These are phyloP conservation scores for Boletus pseudopeckii DNA, from an alignment of 768 basidiomycete species.

Conservation along the genomic window DNA sequence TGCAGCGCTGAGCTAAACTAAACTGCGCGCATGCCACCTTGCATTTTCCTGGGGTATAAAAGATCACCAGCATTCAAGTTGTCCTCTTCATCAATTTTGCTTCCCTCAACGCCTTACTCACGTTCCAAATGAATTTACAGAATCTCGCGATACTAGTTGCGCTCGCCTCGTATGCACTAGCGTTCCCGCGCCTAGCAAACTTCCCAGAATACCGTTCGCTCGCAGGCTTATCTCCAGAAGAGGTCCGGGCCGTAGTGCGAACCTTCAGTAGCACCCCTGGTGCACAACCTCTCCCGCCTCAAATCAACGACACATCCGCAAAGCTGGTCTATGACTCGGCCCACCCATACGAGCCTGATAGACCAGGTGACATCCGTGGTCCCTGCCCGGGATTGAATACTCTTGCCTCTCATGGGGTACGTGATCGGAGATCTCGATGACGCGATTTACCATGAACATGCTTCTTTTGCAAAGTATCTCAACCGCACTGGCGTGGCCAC, in stretches of 20 bases:
- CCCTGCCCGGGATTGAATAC: conserved; percentile 27
- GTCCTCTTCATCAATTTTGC: neutral
- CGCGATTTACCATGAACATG: neutral
- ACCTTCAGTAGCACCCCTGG: conserved; percentile 19
- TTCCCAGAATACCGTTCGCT: conserved; percentile 22
- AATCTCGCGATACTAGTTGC: neutral
- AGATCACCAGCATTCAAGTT: neutral
- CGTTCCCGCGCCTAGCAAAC: conserved; percentile 10
- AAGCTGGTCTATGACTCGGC: conserved; percentile 18
- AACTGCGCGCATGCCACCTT: too few species aligned
- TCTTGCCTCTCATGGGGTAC: conserved; percentile 23
- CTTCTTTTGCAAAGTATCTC: conserved; percentile 7
- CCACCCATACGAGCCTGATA: conserved; percentile 15
- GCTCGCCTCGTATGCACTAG: conserved; percentile 7
- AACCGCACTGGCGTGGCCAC: conserved; percentile 18
- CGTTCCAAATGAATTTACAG: conserved; percentile 3
- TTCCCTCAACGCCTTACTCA: neutral
- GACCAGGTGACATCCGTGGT: conserved; percentile 24
- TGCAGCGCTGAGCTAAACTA: neutral
- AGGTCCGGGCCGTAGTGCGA: conserved; percentile 12
- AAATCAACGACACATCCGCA: conserved; percentile 24
- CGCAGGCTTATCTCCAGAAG: conserved; percentile 12
- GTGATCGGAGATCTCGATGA: neutral
- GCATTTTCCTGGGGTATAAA: neutral
- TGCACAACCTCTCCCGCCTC: conserved; percentile 18